phyloP scores from a whole-genome alignment of 164 flowering plant genomes.

The Malania oleifera region DNA sequence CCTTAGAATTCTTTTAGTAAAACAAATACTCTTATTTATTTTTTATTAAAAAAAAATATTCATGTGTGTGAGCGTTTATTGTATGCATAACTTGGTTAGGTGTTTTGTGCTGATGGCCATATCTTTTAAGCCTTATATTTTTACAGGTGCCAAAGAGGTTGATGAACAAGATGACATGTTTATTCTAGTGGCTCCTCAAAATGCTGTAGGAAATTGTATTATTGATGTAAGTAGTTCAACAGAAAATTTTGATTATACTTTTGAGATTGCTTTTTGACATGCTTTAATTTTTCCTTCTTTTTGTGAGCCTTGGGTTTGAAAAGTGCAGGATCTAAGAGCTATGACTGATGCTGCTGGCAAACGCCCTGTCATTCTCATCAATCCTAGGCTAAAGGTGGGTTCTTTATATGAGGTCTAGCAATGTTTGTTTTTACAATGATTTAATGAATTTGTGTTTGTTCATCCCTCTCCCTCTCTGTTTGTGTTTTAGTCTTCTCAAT shows the following conservation, averaged over 20 bases:
- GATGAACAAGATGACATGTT: slow-evolving; percentile 82
- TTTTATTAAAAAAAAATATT: no score
- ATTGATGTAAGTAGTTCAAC: slow-evolving; percentile 62
- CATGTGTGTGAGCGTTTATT: no score
- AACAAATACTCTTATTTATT: no score
- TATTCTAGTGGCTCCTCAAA: slow-evolving; percentile 93
- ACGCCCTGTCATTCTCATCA: slow-evolving; percentile 79
- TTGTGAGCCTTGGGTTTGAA: slow-evolving; percentile 10
- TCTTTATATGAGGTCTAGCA: no score
- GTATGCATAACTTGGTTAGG: not conserved
- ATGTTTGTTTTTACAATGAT: slow-evolving; percentile 4
- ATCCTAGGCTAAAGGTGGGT: slow-evolving; percentile 91
- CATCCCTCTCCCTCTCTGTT: no score
- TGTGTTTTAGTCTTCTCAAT: no score
- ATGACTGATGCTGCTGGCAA: slow-evolving; percentile 90
- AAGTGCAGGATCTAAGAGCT: slow-evolving; percentile 71
- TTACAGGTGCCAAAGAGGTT: slow-evolving; percentile 77
- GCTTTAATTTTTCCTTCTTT: not conserved
- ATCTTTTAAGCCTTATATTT: not conserved
- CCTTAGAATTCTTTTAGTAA: no score
- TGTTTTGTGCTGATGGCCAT: not conserved
- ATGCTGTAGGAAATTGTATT: slow-evolving; percentile 96
- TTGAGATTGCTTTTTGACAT: not conserved
- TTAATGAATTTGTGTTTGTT: not conserved
- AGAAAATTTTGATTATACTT: not conserved